Base-by-base conservation (phyloP, 1,284 basidiomycete species). In the Tausonia pullulans region DNA sequence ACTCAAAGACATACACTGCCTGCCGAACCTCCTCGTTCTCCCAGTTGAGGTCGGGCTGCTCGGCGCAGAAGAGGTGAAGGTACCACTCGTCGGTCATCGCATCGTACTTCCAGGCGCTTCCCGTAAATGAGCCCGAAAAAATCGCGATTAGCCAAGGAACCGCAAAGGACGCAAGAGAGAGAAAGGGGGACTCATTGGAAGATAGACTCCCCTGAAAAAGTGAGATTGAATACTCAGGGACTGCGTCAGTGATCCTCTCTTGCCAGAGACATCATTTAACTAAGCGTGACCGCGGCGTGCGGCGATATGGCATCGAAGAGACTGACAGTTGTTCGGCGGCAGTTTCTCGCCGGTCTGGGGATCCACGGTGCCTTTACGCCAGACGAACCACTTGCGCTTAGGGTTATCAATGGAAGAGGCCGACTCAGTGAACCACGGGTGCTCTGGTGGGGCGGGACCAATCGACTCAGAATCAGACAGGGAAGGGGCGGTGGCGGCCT, bases 331-430 rank as follows among this genome's bases (percentile, higher is more conserved):
- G 70, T 77, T 78, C 4, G 79, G 79, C 5, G 73, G 73, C 0
- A 70, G 61, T 6, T 71, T 60, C 56, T 72, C 68, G 8, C 74
- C 74, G 13, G 74, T 27, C 27, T 27, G 27, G 27, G 27, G 27
- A 27, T 27, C 27, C 27, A 27, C 27, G 2, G 27, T 66, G 39
- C 65, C 65, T 9, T 70, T 69, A 2, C 73, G 71, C 77, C 78
- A 79, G 71, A 74, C 76, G 70, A 78, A 79, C 75, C 76, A 80
- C 68, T 80, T 75, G 10, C 77, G 69, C 70, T 80, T 79, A 9
- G 76, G 72, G 69, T 71, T 75, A 48, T 70, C 66, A 64, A 72
- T 72, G n/a, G 73, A 74, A 5, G 69, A 70, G 27, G 73, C 69
- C 13, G 75, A 74, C 62, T 78, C 77, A 46, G 75, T 69, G 72